Evolutionary conservation across 306 rosid genomes (phyloP).

Genomic region (Cercis canadensis): DNA sequence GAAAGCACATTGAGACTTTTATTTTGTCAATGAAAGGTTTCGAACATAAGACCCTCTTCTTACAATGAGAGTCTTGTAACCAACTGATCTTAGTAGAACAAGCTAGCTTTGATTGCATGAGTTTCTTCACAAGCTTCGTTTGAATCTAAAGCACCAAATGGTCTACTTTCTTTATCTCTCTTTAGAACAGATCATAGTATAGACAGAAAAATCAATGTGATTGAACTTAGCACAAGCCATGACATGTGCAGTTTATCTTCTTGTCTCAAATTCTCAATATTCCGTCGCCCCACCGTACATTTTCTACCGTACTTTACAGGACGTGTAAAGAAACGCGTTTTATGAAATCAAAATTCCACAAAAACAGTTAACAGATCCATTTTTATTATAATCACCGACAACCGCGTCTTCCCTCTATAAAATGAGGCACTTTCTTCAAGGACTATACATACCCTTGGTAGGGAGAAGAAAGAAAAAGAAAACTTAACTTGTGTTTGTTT

Average conservation of each 20-base stretch:
- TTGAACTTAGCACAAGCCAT: constrained; percentile 5
- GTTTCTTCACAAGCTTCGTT: too few species aligned
- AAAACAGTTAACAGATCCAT: constrained; percentile 21
- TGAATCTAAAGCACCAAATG: too few species aligned
- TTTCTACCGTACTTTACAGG: constrained; percentile 32
- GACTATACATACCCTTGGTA: neutral
- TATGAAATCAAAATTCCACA: constrained; percentile 11
- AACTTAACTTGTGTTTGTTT: constrained; percentile 34
- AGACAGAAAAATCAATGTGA: neutral
- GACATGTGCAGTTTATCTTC: constrained; percentile 49
- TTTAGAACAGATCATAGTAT: neutral
- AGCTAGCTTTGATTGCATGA: too few species aligned
- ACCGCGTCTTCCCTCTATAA: constrained; percentile 57
- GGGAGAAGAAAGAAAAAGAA: neutral
- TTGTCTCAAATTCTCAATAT: constrained; percentile 31
- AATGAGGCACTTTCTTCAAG: constrained; percentile 30
- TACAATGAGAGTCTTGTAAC: too few species aligned
- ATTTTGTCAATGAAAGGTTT: too few species aligned
- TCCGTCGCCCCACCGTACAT: constrained; percentile 36
- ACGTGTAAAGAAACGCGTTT: constrained; percentile 49
- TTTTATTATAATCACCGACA: constrained; percentile 67
- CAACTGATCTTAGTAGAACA: too few species aligned
- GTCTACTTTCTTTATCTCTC: too few species aligned
- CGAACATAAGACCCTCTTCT: too few species aligned
- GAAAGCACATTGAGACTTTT: too few species aligned